Evolutionary conservation across 768 basidiomycete species (phyloP).

Genomic region (Lentinula guzmanii): DNA sequence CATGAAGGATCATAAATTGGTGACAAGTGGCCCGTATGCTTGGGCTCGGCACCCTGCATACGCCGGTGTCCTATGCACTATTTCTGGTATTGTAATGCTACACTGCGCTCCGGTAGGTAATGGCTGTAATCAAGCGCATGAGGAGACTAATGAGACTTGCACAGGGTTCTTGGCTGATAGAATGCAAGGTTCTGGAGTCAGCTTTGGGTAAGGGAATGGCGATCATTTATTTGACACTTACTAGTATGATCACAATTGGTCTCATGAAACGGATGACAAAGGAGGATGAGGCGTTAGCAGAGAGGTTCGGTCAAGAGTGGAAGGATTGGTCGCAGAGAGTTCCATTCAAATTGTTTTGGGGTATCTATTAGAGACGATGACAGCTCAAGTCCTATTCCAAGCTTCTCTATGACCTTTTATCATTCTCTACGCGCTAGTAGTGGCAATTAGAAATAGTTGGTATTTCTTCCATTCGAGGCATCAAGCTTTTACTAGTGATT

Average conservation of each 20-base stretch:
- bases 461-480: too few species aligned
- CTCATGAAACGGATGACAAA: constrained; percentile 34
- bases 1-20: constrained; percentile 35
- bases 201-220: constrained; percentile 22
- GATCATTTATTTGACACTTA: constrained; percentile 20
- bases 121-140: background rate
- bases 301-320: constrained; percentile 36
- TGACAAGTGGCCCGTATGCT: constrained; percentile 43
- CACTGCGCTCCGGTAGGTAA: background rate
- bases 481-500: too few species aligned
- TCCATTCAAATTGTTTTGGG: constrained; percentile 42
- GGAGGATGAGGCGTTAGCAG: constrained; percentile 38
- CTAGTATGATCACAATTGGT: constrained; percentile 23
- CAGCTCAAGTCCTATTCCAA: too few species aligned
- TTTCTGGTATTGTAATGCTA: constrained; percentile 26
- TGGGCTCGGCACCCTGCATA: constrained; percentile 49
- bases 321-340: constrained; percentile 38
- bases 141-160: constrained; percentile 1
- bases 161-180: constrained; percentile 41
- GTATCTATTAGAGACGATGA: constrained; percentile 26
- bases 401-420: too few species aligned
- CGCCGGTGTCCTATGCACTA: constrained; percentile 30
- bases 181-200: constrained; percentile 19
- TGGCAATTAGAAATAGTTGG: too few species aligned
- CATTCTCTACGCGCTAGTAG: too few species aligned